Percentiles rank a stretch among this genome's conserved stretches.
Evolutionary conservation across 2,329 filamentous ascomycete species (phyloP).

Genomic region (Penicillium sp.): DNA sequence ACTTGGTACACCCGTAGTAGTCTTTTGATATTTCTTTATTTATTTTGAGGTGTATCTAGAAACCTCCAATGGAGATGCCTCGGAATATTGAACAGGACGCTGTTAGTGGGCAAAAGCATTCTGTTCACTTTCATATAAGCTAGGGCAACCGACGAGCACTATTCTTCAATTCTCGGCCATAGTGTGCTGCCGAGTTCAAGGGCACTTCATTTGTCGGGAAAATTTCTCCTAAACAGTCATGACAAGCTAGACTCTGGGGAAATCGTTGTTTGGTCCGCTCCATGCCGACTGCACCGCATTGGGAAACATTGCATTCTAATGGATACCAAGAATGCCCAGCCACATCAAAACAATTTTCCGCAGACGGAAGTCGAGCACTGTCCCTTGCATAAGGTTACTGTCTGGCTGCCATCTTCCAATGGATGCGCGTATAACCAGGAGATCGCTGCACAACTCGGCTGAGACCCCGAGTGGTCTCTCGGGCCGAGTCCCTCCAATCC

Average conservation of each 20-base stretch:
- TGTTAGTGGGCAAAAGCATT: neutral
- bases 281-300: neutral
- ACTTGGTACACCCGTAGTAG: neutral
- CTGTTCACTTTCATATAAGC: neutral
- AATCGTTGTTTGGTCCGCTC: neutral
- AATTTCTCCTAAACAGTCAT: neutral
- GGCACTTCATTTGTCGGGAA: neutral
- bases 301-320: conserved; percentile 13
- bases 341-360: conserved; percentile 5
- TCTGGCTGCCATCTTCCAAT: neutral
- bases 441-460: neutral
- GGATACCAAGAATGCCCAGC: conserved; percentile 9
- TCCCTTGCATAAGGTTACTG: conserved; percentile 1
- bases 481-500: neutral
- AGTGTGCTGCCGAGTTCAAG: neutral
- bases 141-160: no score
- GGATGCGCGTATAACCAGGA: neutral
- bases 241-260: neutral
- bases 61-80: neutral
- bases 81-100: no score
- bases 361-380: neutral
- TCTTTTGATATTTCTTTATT: neutral
- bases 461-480: neutral
- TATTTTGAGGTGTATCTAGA: neutral
- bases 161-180: no score